phyloP scores from a whole-genome alignment of 225 moss, liverwort and hornwort species.

The Anthoceros angustus region DNA sequence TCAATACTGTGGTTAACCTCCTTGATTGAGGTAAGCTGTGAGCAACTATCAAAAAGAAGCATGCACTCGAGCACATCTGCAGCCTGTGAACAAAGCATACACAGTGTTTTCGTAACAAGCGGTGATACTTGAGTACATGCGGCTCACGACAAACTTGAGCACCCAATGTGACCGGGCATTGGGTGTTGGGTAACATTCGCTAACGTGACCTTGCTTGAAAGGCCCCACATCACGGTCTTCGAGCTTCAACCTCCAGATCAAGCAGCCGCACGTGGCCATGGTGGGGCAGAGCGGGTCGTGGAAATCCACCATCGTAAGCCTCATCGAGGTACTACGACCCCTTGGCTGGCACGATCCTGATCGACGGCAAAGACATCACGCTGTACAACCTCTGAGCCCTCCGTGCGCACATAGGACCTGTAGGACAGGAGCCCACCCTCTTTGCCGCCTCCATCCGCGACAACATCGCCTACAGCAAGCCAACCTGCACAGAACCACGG shows the following conservation, averaged over 20 bases:
- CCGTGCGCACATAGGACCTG: background rate
- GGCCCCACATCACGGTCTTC: background rate
- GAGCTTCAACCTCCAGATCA: background rate
- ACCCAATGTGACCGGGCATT: too few species aligned
- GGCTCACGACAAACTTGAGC: background rate
- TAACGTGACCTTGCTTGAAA: too few species aligned
- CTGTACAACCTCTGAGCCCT: background rate
- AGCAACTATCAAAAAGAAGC: slow-evolving; percentile 54
- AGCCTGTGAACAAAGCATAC: slow-evolving; percentile 39
- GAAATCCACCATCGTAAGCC: background rate
- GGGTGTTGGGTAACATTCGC: too few species aligned
- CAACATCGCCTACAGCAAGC: background rate
- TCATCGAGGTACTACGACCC: slow-evolving; percentile 1
- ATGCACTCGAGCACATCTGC: slow-evolving; percentile 66
- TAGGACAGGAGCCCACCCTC: background rate
- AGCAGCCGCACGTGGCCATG: background rate
- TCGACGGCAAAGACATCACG: background rate
- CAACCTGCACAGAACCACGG: background rate
- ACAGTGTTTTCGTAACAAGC: background rate
- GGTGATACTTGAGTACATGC: background rate
- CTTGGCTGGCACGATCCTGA: background rate
- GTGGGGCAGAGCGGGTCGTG: background rate
- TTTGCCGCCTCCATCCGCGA: background rate
- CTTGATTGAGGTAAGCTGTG: slow-evolving; percentile 43
- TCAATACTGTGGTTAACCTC: slow-evolving; percentile 77